Evolutionary conservation across 1,139 yeast species (phyloP).

Genomic region (Yamadazyma atmosphaerica): DNA sequence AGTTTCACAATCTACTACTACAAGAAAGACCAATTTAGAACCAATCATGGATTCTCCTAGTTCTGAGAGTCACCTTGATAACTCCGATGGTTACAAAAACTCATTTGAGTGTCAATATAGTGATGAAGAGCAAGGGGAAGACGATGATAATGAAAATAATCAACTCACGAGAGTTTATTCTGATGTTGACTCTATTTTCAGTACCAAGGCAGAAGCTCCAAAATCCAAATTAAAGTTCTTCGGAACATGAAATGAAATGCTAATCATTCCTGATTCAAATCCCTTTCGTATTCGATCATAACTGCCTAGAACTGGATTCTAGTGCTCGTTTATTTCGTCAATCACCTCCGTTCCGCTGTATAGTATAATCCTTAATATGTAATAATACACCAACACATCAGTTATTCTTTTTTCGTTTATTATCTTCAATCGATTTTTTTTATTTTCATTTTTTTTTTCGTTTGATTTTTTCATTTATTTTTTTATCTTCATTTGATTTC

Average conservation of each 20-base stretch:
- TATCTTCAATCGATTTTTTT: no score
- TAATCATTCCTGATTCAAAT: neutral
- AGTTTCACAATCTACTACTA: neutral
- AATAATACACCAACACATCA: neutral
- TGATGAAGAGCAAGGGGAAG: constrained; percentile 10
- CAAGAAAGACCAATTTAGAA: neutral
- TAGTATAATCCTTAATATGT: neutral
- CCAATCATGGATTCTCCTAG: neutral
- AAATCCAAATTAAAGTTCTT: constrained; percentile 8
- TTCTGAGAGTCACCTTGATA: neutral
- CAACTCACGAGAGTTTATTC: constrained; percentile 18
- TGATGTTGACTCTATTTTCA: constrained; percentile 18
- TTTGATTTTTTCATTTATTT: no score
- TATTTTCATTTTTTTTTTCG: no score
- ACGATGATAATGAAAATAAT: constrained; percentile 11
- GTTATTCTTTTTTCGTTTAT: neutral
- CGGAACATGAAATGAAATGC: constrained; percentile 2
- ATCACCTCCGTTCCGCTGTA: neutral
- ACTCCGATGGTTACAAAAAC: constrained; percentile 3
- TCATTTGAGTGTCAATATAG: constrained; percentile 9
- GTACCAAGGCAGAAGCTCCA: constrained; percentile 13
- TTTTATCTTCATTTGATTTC: no score
- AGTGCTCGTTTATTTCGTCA: neutral
- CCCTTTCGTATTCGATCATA: neutral
- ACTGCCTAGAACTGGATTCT: neutral